Evolutionary conservation across 306 rosid species (phyloP), one percentile per base, ranked within the genome.

Genomic region (Rosa persica): DNA sequence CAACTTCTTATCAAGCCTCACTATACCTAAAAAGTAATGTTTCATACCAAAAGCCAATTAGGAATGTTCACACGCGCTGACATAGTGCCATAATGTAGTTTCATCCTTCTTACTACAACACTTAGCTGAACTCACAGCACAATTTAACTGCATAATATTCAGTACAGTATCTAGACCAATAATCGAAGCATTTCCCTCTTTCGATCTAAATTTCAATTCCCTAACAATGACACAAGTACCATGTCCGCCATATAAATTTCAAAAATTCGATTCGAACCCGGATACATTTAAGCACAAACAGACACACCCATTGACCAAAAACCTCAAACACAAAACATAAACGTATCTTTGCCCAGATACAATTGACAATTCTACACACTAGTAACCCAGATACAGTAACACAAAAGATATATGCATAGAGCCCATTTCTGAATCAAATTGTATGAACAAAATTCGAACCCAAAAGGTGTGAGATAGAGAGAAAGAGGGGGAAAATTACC

Each of bases 401-500:
- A 30, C 34, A 30, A 30, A 30, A 30, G 34, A 30, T 30, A 42
- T 11, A 42, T 22, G 23, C 49, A 48, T 12, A 36, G 4, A 72
- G 72, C 25, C 42, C 42, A 74, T 25, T 22, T 16, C 54, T 74
- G 22, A 57, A 40, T 12, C 30, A 48, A 7, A 52, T 43, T 7
- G 3, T 1, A 49, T 46, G 22, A 22, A 48, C 23, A 38, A 52
- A 30, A 62, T 38, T 30, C 25, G 40, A 64, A 64, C 8, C 43
- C 46, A 30, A 30, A 38, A 10, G 44, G 38, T 17, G 17, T 9
- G 23, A 30, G 70, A 49, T 9, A 78, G 36, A 58, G 57, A 66
- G 73, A 27, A 5, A 61, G 16, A 61, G 67, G 42, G 19, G 61
- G 30, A 62, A 51, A 23, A 46, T 65, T 89, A 92, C 98, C 98